Evolutionary conservation across 148 eudicot genomes (phyloP).

Genomic region (Euryodendron excelsum): DNA sequence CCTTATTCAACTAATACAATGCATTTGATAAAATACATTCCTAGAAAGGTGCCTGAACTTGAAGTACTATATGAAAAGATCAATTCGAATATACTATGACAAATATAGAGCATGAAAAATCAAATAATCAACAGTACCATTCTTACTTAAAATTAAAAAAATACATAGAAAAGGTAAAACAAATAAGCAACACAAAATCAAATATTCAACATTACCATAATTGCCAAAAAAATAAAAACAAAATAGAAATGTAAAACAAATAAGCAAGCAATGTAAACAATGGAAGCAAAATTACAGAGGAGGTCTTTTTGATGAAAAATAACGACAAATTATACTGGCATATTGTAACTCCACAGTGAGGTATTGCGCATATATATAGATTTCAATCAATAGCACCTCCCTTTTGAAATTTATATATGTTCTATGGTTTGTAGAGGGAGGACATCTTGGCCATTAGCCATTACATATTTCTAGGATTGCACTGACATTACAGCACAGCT

Average conservation of each 20-base stretch:
- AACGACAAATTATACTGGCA: background rate
- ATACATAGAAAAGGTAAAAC: background rate
- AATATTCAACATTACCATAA: background rate
- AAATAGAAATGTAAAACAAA: background rate
- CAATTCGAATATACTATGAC: background rate
- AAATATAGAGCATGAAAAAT: background rate
- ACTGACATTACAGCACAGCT: background rate
- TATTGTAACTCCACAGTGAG: no score
- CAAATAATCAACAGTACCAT: background rate
- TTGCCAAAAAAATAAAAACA: background rate
- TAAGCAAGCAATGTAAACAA: background rate
- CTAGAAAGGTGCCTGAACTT: background rate
- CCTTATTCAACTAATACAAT: slow-evolving; percentile 5
- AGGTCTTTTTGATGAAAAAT: background rate
- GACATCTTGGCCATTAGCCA: background rate
- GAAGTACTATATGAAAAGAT: background rate
- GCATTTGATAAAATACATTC: background rate
- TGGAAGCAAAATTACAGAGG: background rate
- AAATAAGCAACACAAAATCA: background rate
- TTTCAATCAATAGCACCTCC: no score
- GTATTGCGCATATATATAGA: no score
- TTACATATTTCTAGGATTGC: background rate
- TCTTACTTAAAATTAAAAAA: background rate
- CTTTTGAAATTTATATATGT: no score
- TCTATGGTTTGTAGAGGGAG: background rate